Conservation (phyloP, 129 eudicot species). For the Pseudognaphalium luteoalbum region DNA sequence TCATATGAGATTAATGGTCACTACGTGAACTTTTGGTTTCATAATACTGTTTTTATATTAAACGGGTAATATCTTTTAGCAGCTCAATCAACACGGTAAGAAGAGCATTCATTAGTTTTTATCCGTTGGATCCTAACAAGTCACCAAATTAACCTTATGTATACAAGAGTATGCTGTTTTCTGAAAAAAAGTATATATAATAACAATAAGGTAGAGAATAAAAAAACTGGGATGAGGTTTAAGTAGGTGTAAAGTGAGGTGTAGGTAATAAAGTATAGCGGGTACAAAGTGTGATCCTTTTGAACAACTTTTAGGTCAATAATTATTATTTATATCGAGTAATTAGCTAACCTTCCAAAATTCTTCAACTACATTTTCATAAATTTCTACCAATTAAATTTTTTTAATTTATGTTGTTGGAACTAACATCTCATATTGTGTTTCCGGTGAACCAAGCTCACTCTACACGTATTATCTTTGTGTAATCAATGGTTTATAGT, state of each 20-base stretch:
- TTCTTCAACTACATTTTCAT: conserved; percentile 41
- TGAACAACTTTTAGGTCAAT: conserved; percentile 54
- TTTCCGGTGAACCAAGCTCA: conserved; percentile 35
- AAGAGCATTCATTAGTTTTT: too few relatives aligned
- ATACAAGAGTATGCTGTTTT: too few relatives aligned
- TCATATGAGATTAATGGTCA: too few relatives aligned
- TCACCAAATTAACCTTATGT: too few relatives aligned
- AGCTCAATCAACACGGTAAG: too few relatives aligned
- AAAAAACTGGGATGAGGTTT: conserved; percentile 32
- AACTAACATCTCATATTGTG: conserved; percentile 43
- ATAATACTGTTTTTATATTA: too few relatives aligned
- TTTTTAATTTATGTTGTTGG: conserved; percentile 45
- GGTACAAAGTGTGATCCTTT: conserved; percentile 47
- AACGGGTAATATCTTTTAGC: too few relatives aligned
- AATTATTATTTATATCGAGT: conserved; percentile 31
- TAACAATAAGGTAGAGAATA: neutral
- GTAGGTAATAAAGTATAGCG: conserved; percentile 42
- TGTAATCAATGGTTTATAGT: too few relatives aligned
- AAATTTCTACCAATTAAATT: conserved; percentile 22
- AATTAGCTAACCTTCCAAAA: conserved; percentile 49
- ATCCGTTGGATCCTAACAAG: too few relatives aligned
- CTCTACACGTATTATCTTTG: neutral
- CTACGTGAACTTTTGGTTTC: too few relatives aligned
- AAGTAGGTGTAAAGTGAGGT: conserved; percentile 83
- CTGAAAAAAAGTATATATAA: neutral